Base-by-base conservation (phyloP, 768 basidiomycete genomes). In the Suillus weaverae region DNA sequence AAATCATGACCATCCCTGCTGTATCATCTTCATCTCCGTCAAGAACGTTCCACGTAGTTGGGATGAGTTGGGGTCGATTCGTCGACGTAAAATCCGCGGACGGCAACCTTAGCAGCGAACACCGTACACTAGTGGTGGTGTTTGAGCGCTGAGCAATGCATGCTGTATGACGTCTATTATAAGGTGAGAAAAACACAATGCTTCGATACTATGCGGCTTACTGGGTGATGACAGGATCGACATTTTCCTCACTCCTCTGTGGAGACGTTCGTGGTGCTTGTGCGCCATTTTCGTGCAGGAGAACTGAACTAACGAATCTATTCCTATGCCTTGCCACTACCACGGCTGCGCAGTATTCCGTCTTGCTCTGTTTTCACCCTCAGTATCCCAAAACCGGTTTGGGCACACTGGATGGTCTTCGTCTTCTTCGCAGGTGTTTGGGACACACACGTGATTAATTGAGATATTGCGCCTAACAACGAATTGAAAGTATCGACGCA, bases 1-100 rank as follows among this genome's bases (percentile, higher is more conserved):
- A 80, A 3, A 84, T 79, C 64, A 88, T 89, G 51, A 94, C 80
- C 41, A 92, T 84, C 66, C 89, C 87, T 0, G 88, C 88, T 0
- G 92, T 91, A 38, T 86, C 82, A 60, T 97, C 94, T 20, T 90
- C 74, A 66, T 86, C 79, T 20, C 81, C 75, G 63, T 89, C 87
- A 11, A 91, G 77, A 43, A 90, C 82, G 72, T 89, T 92, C 89
- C 89, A 97, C 20, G 95, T 81, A 0, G 92, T 96, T 46, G 89
- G 88, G 60, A 98, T 89, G 67, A 98, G 81, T 74, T 96, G 95
- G 4, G 87, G 82, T 86, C 14, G 87, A 85, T 73, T 99, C 95
- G 51, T 87, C 87, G 2, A 83, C 76, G 30, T 86, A 84, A 77
- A 90, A 99, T 33, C 90, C 86, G 10, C 93, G 88, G 38, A 92